These are phyloP conservation scores for Clonostachys byssicola DNA, from an alignment of 2,329 filamentous ascomycete species.

Conservation along the genomic window DNA sequence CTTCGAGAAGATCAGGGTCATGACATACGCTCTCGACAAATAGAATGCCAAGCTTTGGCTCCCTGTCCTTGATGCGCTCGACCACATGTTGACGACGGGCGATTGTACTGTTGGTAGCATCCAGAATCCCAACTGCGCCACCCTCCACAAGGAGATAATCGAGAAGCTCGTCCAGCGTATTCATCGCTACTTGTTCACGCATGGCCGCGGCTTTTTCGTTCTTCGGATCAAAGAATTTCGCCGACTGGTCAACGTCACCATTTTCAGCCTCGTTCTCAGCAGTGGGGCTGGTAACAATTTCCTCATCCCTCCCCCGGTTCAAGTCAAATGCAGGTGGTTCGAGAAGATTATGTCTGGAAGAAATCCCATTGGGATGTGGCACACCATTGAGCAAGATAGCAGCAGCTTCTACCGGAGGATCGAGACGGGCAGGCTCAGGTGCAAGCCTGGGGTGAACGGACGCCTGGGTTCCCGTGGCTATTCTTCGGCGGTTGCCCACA, in stretches of 20 bases:
- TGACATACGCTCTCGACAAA: slow-evolving; percentile 95
- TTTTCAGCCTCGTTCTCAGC: background rate
- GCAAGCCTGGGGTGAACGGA: slow-evolving; percentile 22
- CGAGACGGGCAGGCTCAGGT: slow-evolving; percentile 27
- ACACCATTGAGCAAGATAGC: slow-evolving; percentile 54
- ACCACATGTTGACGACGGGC: slow-evolving; percentile 80
- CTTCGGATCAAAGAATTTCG: slow-evolving; percentile 87
- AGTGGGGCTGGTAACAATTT: too few relatives aligned
- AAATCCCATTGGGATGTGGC: slow-evolving; percentile 22
- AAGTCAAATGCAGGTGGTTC: slow-evolving; percentile 33
- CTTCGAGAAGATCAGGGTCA: slow-evolving; percentile 79
- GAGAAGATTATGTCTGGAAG: slow-evolving; percentile 16
- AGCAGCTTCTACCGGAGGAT: slow-evolving; percentile 47
- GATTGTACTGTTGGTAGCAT: slow-evolving; percentile 95
- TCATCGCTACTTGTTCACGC: slow-evolving; percentile 86
- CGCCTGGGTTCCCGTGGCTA: slow-evolving; percentile 61
- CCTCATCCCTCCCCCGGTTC: slow-evolving; percentile 10
- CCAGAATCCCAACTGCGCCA: slow-evolving; percentile 89
- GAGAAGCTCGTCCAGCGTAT: slow-evolving; percentile 86
- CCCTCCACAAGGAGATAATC: slow-evolving; percentile 81
- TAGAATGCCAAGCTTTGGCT: slow-evolving; percentile 84
- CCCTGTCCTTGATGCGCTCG: slow-evolving; percentile 74
- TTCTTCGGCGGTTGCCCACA: slow-evolving; percentile 84
- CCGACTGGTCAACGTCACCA: slow-evolving; percentile 65
- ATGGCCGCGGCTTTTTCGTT: slow-evolving; percentile 80